A percentile compares a stretch with the other conserved stretches of the same genome.
phyloP scores from a whole-genome alignment of 2,329 filamentous ascomycete species.

The Penicillium sp. region DNA sequence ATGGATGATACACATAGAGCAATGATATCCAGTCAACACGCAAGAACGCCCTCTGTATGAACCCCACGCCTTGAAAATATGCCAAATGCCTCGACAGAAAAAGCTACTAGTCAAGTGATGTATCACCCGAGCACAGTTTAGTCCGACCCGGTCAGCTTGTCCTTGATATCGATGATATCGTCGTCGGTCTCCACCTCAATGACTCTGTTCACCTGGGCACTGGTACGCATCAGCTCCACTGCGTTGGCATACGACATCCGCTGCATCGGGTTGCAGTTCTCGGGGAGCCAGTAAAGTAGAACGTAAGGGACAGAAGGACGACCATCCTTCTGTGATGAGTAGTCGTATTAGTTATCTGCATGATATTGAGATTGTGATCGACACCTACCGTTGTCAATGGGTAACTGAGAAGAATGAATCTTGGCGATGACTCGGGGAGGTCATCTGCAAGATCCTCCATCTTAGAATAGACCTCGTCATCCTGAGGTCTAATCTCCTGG shows the following conservation, averaged over 20 bases:
- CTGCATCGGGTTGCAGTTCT: conserved; percentile 81
- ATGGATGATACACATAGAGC: not conserved
- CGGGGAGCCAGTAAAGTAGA: conserved; percentile 89
- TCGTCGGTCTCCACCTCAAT: conserved; percentile 81
- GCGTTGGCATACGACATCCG: conserved; percentile 95
- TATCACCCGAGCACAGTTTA: conserved; percentile 12
- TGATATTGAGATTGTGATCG: conserved; percentile 2
- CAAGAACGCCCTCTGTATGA: conserved; percentile 5
- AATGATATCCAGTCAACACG: conserved; percentile 3
- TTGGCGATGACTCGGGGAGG: conserved; percentile 86
- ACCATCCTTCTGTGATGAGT: conserved; percentile 66
- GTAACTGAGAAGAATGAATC: conserved; percentile 88
- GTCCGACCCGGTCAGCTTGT: conserved; percentile 52
- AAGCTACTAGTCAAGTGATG: not conserved
- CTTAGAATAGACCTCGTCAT: conserved; percentile 77
- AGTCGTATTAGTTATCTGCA: not conserved
- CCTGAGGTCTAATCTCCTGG: conserved; percentile 83
- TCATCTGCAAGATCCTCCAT: conserved; percentile 83
- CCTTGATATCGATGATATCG: conserved; percentile 79
- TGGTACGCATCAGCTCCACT: conserved; percentile 93
- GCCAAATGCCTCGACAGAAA: not conserved
- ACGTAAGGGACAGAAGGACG: conserved; percentile 89
- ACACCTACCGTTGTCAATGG: conserved; percentile 75
- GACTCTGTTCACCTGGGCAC: conserved; percentile 83
- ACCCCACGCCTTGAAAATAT: conserved; percentile 3